phyloP scores from a whole-genome alignment of 176 grass and related monocot genomes.

The Carex myosuroides region DNA sequence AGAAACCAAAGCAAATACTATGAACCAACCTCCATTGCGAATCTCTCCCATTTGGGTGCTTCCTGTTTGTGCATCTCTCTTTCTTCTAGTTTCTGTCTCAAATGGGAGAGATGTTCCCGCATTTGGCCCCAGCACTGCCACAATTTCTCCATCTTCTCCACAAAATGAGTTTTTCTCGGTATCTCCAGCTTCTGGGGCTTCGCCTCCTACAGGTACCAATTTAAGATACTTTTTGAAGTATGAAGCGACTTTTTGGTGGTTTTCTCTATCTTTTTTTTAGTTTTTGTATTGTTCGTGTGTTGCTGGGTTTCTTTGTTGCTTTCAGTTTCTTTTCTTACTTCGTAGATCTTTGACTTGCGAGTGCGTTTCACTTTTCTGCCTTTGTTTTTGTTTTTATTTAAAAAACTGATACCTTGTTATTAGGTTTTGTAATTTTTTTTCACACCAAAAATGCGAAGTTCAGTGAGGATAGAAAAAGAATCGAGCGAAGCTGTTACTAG shows the following conservation, averaged over 20 bases:
- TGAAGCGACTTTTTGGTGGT: neutral
- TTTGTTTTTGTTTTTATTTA: neutral
- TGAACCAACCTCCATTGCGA: conserved; percentile 6
- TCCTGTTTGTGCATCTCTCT: neutral
- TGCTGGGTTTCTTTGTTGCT: neutral
- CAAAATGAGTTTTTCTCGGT: neutral
- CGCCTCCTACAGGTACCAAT: conserved; percentile 16
- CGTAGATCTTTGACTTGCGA: conserved; percentile 14
- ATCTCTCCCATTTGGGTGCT: neutral
- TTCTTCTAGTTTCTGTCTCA: neutral
- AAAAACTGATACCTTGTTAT: neutral
- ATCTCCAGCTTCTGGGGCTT: conserved; percentile 12
- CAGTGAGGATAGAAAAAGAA: neutral
- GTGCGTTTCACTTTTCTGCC: neutral
- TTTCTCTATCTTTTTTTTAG: neutral
- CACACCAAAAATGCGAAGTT: conserved; percentile 1
- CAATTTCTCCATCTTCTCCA: neutral
- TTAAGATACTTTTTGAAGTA: neutral
- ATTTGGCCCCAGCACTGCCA: neutral
- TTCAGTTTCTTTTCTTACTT: conserved; percentile 4
- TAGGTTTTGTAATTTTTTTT: conserved; percentile 16
- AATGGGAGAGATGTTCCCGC: conserved; percentile 13
- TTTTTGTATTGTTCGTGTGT: neutral
- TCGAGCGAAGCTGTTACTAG: neutral
- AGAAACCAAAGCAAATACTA: neutral